These are phyloP conservation scores for Fusarium sp. DNA, from an alignment of 2,329 filamentous ascomycete genomes.

Conservation along the genomic window DNA sequence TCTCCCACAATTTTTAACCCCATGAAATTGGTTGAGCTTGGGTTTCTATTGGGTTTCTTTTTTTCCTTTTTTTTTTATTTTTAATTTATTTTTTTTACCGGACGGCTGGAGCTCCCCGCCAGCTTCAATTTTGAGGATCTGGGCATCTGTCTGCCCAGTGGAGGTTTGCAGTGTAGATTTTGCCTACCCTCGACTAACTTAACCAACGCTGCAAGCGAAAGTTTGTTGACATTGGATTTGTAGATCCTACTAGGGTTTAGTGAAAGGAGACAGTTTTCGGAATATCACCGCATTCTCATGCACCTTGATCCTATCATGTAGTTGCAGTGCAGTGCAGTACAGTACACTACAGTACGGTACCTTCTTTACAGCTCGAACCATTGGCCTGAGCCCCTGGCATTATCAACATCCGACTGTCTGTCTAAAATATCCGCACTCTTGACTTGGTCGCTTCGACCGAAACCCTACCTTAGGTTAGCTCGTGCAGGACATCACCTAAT, in stretches of 20 bases:
- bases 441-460: slow-evolving; percentile 7
- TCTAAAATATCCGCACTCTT: background rate
- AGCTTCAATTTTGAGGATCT: no score
- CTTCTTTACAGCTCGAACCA: slow-evolving; percentile 32
- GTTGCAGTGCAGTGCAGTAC: background rate
- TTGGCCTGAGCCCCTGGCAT: slow-evolving; percentile 44
- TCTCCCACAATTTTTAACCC: slow-evolving; percentile 17
- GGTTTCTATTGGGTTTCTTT: slow-evolving; percentile 9
- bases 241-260: background rate
- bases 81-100: background rate
- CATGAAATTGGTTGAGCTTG: background rate
- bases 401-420: slow-evolving; percentile 29
- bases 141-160: no score
- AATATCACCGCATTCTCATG: slow-evolving; percentile 22
- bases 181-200: background rate
- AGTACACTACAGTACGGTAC: background rate
- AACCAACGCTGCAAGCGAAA: background rate
- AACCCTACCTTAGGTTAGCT: slow-evolving; percentile 23
- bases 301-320: slow-evolving; percentile 18
- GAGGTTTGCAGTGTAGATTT: no score
- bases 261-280: slow-evolving; percentile 3
- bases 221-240: slow-evolving; percentile 3
- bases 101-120: background rate
- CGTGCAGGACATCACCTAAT: slow-evolving; percentile 24
- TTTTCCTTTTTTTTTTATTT: no score